Evolutionary conservation across 495 filamentous ascomycete genomes (phyloP), one percentile per base, ranked within the genome.

Genomic region (Coniosporium apollinis): DNA sequence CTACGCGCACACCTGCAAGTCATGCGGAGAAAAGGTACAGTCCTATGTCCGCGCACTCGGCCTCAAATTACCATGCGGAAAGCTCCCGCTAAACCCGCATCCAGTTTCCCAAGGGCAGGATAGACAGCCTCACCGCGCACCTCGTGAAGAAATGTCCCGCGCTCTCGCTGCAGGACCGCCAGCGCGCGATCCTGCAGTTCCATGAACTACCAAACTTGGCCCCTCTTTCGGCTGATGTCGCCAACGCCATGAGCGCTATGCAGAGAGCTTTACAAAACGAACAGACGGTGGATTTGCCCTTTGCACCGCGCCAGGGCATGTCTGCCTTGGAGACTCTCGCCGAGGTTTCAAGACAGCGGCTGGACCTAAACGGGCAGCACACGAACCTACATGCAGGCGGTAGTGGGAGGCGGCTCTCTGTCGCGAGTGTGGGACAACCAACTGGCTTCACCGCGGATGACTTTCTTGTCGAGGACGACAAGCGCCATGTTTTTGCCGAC

Each of bases 1-100:
- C 29, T 92, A 92, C 47, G 73, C 79, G 45, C 79, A 87, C 52
- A 83, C 77, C 3, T 92, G 82, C 68, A 83, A 82, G 60, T 64
- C 71, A 26, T 92, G 83, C 47, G 79, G 81, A 31, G 79, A 87
- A 47, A 70, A 74, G 37, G 54, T 52, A 34, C 6, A 35, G 14
- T n/a, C 15, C 18, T 25, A 15, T 9, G 14, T 10, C 3, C 17
- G 24, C 24, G 24, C 24, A 7, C 24, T 8, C 24, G 8, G 7
- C 24, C 24, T 8, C 24, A 7, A 8, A 26, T 26, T 7, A 7
- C 7, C 24, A 26, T 26, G 13, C 24, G 24, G 24, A 26, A 8
- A 26, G 7, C 13, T 26, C 24, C 13, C 13, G 24, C 7, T 7
- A 26, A 7, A 13, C 1, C 8, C 18, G 8, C 18, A 13, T 3